Evolutionary conservation across 495 filamentous ascomycete species (phyloP), one percentile per base, ranked within the genome.

Genomic region (Ramalina intermedia): DNA sequence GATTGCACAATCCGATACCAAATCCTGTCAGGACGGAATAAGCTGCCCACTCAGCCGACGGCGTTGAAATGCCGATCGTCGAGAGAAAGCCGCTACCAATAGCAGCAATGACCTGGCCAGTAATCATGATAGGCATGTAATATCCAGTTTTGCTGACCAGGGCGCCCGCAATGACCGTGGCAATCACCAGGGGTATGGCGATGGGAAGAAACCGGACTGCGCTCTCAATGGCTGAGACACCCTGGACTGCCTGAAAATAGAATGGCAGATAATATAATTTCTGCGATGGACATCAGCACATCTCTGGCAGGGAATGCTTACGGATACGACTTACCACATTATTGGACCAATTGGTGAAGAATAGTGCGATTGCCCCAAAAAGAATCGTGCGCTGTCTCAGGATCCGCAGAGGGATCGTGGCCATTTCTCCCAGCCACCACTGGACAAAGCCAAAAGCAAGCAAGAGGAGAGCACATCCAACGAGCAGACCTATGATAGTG

Each of bases 241-340:
- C 49, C 20, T 46, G 46, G 18, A 51, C 75, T n/a, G 75, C 75
- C 64, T 85, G 81, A 61, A 85, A 83, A 75, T 78, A 83, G 37
- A 82, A 66, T 0, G 78, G 78, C 4, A 81, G 57, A 56, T 69
- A 79, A 55, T 76, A 80, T 29, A 76, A 53, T 8, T 33, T 33
- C 27, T 33, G 27, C 1, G 6, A 33, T 12, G 27, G 27, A 33
- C 6, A 33, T 12, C 1, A 33, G 27, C 6, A 33, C 1, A 23
- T 2, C 23, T 33, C n/a, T n/a, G n/a, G n/a, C n/a, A n/a, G n/a
- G n/a, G n/a, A n/a, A n/a, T n/a, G n/a, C n/a, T n/a, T n/a, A n/a
- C n/a, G n/a, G n/a, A n/a, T n/a, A n/a, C n/a, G 7, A 33, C 27
- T 33, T 7, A 55, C 27, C 16, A 61, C 48, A 51, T 61, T 37